Evolutionary conservation across 2,329 filamentous ascomycete genomes (phyloP).

Genomic region (Coniochaeta prunicola): DNA sequence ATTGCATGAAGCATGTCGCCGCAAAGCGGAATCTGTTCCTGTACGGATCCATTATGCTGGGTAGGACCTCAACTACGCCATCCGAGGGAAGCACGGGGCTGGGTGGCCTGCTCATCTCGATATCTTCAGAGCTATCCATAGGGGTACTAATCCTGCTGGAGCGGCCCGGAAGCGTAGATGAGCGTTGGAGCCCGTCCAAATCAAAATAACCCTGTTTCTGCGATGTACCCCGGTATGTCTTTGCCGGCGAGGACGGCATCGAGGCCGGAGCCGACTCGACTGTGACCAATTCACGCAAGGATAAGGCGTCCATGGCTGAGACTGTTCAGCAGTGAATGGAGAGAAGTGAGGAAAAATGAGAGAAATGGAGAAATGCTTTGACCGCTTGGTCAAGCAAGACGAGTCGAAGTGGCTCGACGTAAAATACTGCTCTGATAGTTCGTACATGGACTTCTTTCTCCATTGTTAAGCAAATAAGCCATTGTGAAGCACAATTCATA

Average conservation of each 20-base stretch:
- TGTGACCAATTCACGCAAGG: constrained; percentile 23
- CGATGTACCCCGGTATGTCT: constrained; percentile 29
- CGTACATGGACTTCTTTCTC: not conserved
- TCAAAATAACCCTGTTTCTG: constrained; percentile 22
- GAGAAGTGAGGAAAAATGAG: not conserved
- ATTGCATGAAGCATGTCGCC: constrained; percentile 55
- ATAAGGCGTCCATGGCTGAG: constrained; percentile 24
- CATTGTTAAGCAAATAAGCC: not conserved
- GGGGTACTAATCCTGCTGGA: constrained; percentile 2
- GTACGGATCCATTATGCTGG: constrained; percentile 50
- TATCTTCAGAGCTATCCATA: constrained; percentile 17
- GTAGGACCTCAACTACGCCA: constrained; percentile 39
- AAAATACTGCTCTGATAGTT: not conserved
- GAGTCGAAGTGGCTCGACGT: not conserved
- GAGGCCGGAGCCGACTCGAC: constrained; percentile 18
- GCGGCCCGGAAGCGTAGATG: not conserved
- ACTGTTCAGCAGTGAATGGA: constrained; percentile 8
- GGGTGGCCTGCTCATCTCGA: constrained; percentile 48
- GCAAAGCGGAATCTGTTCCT: constrained; percentile 67
- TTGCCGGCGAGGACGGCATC: constrained; percentile 24
- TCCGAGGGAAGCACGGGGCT: constrained; percentile 28
- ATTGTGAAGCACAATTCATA: not conserved
- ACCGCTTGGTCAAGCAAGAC: not conserved
- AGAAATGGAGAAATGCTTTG: not conserved
- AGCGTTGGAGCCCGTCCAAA: constrained; percentile 14